Percentiles rank a stretch among this genome's conserved stretches.
Evolutionary conservation across 1,139 yeast species (phyloP).

Genomic region (Candida glucosophila): DNA sequence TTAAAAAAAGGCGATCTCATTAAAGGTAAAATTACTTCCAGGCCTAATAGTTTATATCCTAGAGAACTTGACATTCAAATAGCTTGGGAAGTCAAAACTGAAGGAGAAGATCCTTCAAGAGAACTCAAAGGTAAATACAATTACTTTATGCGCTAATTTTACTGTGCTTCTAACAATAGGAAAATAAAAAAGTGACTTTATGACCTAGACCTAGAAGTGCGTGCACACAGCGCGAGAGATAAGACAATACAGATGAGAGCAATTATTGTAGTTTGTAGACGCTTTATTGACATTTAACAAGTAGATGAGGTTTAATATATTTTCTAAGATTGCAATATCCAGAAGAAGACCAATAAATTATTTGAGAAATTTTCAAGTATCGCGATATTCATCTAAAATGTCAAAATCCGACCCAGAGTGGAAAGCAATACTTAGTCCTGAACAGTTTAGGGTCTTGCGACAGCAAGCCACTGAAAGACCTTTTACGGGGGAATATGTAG

Average conservation of each 20-base stretch:
- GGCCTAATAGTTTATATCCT: slow-evolving; percentile 73
- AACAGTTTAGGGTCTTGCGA: slow-evolving; percentile 72
- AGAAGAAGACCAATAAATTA: background rate
- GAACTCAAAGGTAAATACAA: slow-evolving; percentile 48
- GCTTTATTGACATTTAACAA: background rate
- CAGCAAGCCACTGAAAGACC: slow-evolving; percentile 83
- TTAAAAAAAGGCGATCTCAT: slow-evolving; percentile 70
- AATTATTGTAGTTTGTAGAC: no score
- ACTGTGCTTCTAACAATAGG: no score
- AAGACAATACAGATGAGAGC: no score
- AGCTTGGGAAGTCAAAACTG: slow-evolving; percentile 50
- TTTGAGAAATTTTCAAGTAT: slow-evolving; percentile 1
- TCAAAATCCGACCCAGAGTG: slow-evolving; percentile 59
- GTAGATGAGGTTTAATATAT: background rate
- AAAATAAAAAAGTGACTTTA: no score
- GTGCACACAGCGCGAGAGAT: no score
- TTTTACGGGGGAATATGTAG: slow-evolving; percentile 60
- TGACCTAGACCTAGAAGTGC: no score
- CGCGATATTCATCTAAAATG: slow-evolving; percentile 1
- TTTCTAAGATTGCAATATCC: background rate
- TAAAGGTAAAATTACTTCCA: slow-evolving; percentile 61
- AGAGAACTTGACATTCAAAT: slow-evolving; percentile 75
- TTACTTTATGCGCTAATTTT: slow-evolving; percentile 51
- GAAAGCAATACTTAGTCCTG: slow-evolving; percentile 70
- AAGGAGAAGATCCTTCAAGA: slow-evolving; percentile 45